Conservation (phyloP, 2,329 filamentous ascomycete species). For the Neonectria magnoliae region DNA sequence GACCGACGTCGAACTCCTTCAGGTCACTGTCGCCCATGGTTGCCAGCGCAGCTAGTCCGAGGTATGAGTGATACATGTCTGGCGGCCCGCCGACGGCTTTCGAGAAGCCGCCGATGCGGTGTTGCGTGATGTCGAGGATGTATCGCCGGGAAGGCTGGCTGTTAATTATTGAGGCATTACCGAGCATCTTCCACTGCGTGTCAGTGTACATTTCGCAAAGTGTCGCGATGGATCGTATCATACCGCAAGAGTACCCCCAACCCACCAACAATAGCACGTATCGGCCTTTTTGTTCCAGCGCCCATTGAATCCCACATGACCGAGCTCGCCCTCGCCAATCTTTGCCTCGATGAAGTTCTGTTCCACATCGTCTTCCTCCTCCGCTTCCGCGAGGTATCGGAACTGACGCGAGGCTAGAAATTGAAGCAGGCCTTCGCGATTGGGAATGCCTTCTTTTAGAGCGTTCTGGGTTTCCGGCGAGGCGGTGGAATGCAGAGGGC, state of each 20-base stretch:
- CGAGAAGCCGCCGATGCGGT: conserved; percentile 84
- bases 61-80: conserved; percentile 88
- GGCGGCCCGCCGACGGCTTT: conserved; percentile 75
- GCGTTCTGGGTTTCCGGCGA: conserved; percentile 34
- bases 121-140: conserved; percentile 86
- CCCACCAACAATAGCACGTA: conserved; percentile 98
- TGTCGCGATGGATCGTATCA: conserved; percentile 7
- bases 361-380: conserved; percentile 58
- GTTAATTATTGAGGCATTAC: conserved; percentile 67
- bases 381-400: conserved; percentile 60
- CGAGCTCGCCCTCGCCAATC: conserved; percentile 47
- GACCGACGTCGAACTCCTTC: conserved; percentile 75
- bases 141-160: conserved; percentile 74
- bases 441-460: conserved; percentile 49
- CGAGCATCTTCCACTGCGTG: conserved; percentile 62
- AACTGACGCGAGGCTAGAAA: conserved; percentile 76
- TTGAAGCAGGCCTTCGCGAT: conserved; percentile 47
- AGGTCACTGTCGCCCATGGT: conserved; percentile 76
- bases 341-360: conserved; percentile 50
- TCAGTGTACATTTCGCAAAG: conserved; percentile 3
- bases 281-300: conserved; percentile 91
- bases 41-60: conserved; percentile 83
- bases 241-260: conserved; percentile 69
- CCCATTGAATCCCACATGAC: conserved; percentile 84
- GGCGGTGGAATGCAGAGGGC: conserved; percentile 55